Percentiles rank a stretch among this genome's conserved stretches.
Evolutionary conservation across 306 rosid genomes (phyloP).

Genomic region (Citrullus mucosospermus): DNA sequence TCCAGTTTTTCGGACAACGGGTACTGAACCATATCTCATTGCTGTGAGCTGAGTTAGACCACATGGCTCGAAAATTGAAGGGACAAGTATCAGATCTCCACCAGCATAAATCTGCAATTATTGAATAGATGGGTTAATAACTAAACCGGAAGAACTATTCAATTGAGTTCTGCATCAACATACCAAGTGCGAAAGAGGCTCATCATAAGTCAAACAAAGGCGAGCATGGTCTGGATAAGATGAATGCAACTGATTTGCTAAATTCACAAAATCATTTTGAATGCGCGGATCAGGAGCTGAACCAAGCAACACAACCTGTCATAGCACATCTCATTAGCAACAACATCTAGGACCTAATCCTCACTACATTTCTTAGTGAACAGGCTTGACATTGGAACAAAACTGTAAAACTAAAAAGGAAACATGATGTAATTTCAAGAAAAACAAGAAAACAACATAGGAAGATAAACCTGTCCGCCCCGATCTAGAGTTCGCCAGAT

Average conservation of each 20-base stretch:
- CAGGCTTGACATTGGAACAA: not conserved
- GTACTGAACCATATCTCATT: slow-evolving; percentile 96
- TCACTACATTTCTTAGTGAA: slow-evolving; percentile 1
- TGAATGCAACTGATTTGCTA: slow-evolving; percentile 63
- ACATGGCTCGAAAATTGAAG: slow-evolving; percentile 98
- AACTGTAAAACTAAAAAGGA: not conserved
- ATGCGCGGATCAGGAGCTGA: slow-evolving; percentile 98
- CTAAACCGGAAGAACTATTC: not conserved
- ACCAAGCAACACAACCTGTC: slow-evolving; percentile 91
- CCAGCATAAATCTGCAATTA: slow-evolving; percentile 79
- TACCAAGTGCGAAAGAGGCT: slow-evolving; percentile 98
- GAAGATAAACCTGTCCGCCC: slow-evolving; percentile 63
- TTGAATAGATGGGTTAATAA: not conserved
- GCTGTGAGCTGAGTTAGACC: slow-evolving; percentile 95
- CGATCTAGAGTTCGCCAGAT: slow-evolving; percentile 64
- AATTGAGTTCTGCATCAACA: slow-evolving; percentile 10
- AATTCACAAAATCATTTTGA: slow-evolving; percentile 79
- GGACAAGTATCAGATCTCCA: slow-evolving; percentile 85
- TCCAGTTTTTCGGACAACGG: slow-evolving; percentile 96
- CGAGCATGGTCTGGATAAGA: slow-evolving; percentile 48
- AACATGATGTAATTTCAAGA: not conserved
- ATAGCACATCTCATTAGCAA: not conserved
- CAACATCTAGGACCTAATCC: not conserved
- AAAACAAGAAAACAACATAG: slow-evolving; percentile 3
- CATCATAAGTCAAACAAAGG: slow-evolving; percentile 81